Percentiles rank a stretch among this genome's conserved stretches.
Evolutionary conservation across 176 grass and related monocot species (phyloP).

Genomic region (Bromus sterilis): DNA sequence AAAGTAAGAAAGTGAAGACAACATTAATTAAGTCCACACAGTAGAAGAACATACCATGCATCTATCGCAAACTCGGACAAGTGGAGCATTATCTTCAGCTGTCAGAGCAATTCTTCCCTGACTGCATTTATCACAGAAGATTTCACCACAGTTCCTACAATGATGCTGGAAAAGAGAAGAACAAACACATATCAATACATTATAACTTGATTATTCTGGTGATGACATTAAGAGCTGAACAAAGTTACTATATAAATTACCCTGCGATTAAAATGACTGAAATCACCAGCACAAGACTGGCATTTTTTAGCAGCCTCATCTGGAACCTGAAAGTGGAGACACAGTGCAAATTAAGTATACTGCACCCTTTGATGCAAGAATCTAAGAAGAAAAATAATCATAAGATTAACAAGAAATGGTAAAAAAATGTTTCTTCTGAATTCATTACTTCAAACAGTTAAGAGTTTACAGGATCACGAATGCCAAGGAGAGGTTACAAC

Average conservation of each 20-base stretch:
- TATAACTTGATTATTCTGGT: background rate
- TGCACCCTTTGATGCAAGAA: background rate
- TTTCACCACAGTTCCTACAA: conserved; percentile 97
- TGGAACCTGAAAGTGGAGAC: conserved; percentile 53
- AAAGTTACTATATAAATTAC: conserved; percentile 37
- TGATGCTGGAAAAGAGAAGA: conserved; percentile 64
- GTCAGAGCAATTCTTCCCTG: conserved; percentile 92
- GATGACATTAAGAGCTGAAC: conserved; percentile 2
- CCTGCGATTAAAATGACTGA: conserved; percentile 85
- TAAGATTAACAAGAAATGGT: conserved; percentile 2
- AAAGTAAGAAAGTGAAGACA: background rate
- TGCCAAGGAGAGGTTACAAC: background rate
- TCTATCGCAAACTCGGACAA: conserved; percentile 95
- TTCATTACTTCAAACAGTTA: background rate
- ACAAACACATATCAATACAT: background rate
- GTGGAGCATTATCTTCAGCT: conserved; percentile 82
- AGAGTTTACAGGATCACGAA: background rate
- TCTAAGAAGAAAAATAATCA: background rate
- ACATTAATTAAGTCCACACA: background rate
- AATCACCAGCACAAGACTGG: conserved; percentile 71
- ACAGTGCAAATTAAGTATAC: conserved; percentile 1
- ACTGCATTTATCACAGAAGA: conserved; percentile 98
- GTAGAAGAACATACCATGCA: conserved; percentile 68
- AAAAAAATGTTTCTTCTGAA: background rate
- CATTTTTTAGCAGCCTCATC: conserved; percentile 90